A percentile compares a stretch with the other conserved stretches of the same genome.
Evolutionary conservation across 2,329 filamentous ascomycete species (phyloP).

Genomic region (Fusarium irregulare): DNA sequence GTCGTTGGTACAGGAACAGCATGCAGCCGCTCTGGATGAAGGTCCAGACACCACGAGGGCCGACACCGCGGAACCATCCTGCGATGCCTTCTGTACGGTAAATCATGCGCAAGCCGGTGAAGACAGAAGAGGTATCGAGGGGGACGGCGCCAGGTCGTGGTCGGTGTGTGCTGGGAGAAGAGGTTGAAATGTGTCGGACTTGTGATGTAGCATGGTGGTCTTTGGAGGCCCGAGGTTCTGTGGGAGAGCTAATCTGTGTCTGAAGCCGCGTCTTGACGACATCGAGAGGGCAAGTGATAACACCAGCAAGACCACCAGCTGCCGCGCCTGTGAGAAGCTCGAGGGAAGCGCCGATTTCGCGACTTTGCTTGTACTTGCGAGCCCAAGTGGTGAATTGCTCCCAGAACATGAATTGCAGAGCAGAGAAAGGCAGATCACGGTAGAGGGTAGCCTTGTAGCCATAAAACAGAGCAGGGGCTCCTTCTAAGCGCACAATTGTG

Average conservation of each 20-base stretch:
- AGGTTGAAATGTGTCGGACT: slow-evolving; percentile 85
- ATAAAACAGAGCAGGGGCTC: slow-evolving; percentile 86
- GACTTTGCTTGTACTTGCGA: slow-evolving; percentile 78
- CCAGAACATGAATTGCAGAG: slow-evolving; percentile 97
- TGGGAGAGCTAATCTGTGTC: slow-evolving; percentile 76
- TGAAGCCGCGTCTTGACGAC: slow-evolving; percentile 98
- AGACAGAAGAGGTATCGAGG: slow-evolving; percentile 89
- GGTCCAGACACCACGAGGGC: slow-evolving; percentile 93
- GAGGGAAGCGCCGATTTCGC: slow-evolving; percentile 85
- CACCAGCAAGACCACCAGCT: slow-evolving; percentile 91
- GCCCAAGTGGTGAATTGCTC: slow-evolving; percentile 91
- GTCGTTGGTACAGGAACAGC: slow-evolving; percentile 92
- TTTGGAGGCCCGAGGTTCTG: slow-evolving; percentile 45
- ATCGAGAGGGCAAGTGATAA: slow-evolving; percentile 94
- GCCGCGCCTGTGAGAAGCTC: slow-evolving; percentile 91
- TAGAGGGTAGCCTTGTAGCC: slow-evolving; percentile 98
- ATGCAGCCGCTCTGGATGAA: slow-evolving; percentile 97
- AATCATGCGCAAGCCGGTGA: slow-evolving; percentile 85
- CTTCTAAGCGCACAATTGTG: slow-evolving; percentile 87
- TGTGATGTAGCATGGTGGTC: slow-evolving; percentile 58
- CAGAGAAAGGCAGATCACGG: slow-evolving; percentile 94
- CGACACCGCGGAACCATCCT: slow-evolving; percentile 95
- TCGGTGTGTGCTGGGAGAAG: slow-evolving; percentile 85
- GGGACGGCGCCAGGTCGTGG: slow-evolving; percentile 81
- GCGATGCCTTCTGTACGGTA: slow-evolving; percentile 89